These are phyloP conservation scores for Sphaerulina vaccinii DNA, from an alignment of 2,329 filamentous ascomycete genomes.

Conservation along the genomic window DNA sequence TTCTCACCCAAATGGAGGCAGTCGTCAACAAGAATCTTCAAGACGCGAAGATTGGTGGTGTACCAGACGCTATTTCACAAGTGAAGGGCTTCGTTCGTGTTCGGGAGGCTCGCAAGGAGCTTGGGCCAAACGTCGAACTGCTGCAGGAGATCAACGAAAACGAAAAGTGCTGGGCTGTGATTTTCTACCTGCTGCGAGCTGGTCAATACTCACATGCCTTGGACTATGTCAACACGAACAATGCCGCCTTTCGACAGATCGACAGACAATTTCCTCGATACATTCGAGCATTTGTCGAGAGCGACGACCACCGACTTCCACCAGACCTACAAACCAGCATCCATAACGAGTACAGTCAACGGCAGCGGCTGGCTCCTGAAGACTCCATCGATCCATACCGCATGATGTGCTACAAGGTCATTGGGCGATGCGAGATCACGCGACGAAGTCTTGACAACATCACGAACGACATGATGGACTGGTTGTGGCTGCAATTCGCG, in stretches of 20 bases:
- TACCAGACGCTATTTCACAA: slow-evolving; percentile 84
- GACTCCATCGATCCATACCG: slow-evolving; percentile 90
- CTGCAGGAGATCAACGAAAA: slow-evolving; percentile 74
- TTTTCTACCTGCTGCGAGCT: slow-evolving; percentile 86
- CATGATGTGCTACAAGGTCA: slow-evolving; percentile 96
- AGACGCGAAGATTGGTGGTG: slow-evolving; percentile 84
- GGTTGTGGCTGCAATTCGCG: slow-evolving; percentile 66
- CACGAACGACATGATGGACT: slow-evolving; percentile 62
- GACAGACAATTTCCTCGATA: slow-evolving; percentile 89
- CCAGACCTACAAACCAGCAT: slow-evolving; percentile 82
- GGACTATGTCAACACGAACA: slow-evolving; percentile 78
- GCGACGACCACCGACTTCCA: slow-evolving; percentile 72
- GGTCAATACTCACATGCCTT: slow-evolving; percentile 82
- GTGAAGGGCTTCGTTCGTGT: slow-evolving; percentile 89
- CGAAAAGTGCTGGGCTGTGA: slow-evolving; percentile 89
- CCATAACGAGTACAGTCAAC: slow-evolving; percentile 84
- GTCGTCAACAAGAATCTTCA: slow-evolving; percentile 79
- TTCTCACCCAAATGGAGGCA: slow-evolving; percentile 73
- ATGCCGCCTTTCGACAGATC: slow-evolving; percentile 79
- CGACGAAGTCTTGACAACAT: slow-evolving; percentile 58
- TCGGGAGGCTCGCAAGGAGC: slow-evolving; percentile 74
- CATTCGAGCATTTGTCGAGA: slow-evolving; percentile 77
- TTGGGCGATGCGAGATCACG: slow-evolving; percentile 70
- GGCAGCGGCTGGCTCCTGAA: slow-evolving; percentile 77
- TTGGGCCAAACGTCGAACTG: slow-evolving; percentile 70